Percentiles rank a stretch among this genome's conserved stretches.
phyloP scores from a whole-genome alignment of 2,329 filamentous ascomycete genomes.

The Polytolypa hystricis region DNA sequence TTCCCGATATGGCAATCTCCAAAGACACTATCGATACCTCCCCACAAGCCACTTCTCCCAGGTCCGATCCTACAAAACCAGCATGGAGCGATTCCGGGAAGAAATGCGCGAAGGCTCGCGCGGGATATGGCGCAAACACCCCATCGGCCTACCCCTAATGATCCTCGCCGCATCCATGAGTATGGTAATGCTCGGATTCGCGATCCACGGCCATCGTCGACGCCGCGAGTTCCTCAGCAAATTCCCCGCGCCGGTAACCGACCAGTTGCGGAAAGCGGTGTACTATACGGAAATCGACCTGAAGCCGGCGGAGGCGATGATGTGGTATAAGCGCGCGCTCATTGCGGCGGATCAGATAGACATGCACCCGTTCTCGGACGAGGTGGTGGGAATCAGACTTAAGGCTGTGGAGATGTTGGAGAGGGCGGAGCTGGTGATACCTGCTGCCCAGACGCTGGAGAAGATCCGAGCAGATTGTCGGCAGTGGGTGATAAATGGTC shows the following conservation, averaged over 20 bases:
- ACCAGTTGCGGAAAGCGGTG: constrained; percentile 66
- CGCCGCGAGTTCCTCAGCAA: constrained; percentile 31
- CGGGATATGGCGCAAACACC: constrained; percentile 33
- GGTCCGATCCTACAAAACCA: constrained; percentile 17
- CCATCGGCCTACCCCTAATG: constrained; percentile 31
- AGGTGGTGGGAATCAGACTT: constrained; percentile 81
- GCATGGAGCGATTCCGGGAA: constrained; percentile 21
- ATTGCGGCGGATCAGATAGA: constrained; percentile 59
- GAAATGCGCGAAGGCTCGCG: constrained; percentile 26
- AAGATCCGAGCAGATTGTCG: constrained; percentile 60
- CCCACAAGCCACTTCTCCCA: no score
- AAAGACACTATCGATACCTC: no score
- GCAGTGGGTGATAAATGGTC: constrained; percentile 24
- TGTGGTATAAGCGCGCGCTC: constrained; percentile 73
- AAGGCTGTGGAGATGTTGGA: constrained; percentile 72
- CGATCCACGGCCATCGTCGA: constrained; percentile 33
- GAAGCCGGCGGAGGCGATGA: constrained; percentile 65
- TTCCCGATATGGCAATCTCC: no score
- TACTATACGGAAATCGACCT: constrained; percentile 73
- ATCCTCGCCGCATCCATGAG: constrained; percentile 28
- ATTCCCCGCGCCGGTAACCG: constrained; percentile 35
- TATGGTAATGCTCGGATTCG: constrained; percentile 26
- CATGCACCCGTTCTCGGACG: constrained; percentile 82
- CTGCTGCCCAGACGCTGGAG: constrained; percentile 67
- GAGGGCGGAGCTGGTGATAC: constrained; percentile 57